A percentile compares a stretch with the other conserved stretches of the same genome.
Evolutionary conservation across 345 rosid genomes (phyloP).

Genomic region (Syzygium aqueum): DNA sequence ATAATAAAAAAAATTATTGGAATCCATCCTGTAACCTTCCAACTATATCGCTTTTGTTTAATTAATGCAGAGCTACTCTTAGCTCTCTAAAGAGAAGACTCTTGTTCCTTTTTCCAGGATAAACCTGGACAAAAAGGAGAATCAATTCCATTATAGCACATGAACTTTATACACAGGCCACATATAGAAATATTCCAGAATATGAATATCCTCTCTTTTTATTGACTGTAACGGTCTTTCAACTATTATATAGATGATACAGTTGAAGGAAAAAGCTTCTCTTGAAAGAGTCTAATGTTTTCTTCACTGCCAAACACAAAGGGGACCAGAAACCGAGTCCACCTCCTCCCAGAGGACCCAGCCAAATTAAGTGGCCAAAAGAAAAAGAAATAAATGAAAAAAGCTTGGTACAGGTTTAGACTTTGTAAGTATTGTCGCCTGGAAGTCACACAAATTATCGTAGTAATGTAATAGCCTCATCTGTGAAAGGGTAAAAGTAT

Average conservation of each 20-base stretch:
- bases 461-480: neutral
- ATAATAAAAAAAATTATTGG: neutral
- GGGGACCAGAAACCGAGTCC: neutral
- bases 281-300: neutral
- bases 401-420: neutral
- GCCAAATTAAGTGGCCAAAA: neutral
- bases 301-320: neutral
- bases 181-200: neutral
- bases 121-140: neutral
- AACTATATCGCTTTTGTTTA: neutral
- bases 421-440: neutral
- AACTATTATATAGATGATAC: neutral
- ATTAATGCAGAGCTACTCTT: neutral
- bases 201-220: neutral
- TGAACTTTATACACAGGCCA: neutral
- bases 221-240: neutral
- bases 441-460: neutral
- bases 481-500: neutral
- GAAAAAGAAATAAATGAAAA: neutral
- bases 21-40: neutral
- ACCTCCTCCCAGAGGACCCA: neutral
- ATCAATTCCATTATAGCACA: neutral
- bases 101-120: neutral
- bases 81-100: neutral
- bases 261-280: neutral